Conservation (phyloP, 2,329 filamentous ascomycete species). For the Cercospora zeina region DNA sequence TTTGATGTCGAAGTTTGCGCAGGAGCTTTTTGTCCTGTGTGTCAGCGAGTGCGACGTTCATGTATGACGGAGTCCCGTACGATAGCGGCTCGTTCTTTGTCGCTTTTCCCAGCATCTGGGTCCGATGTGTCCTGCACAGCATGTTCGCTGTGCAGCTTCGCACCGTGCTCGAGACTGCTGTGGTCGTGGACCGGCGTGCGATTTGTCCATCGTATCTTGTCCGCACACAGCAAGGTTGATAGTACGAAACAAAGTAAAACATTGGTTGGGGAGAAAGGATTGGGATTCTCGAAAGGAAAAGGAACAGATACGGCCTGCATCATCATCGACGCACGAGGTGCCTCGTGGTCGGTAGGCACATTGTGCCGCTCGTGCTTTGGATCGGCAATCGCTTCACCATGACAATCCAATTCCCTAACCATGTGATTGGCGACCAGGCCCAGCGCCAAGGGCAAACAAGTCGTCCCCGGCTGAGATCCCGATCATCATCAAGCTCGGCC, state of each 20-base stretch:
- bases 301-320: background rate
- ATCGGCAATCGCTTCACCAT: constrained; percentile 3
- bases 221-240: background rate
- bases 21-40: constrained; percentile 61
- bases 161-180: background rate
- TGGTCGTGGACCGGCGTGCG: constrained; percentile 7
- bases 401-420: background rate
- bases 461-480: background rate
- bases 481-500: constrained; percentile 3
- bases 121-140: constrained; percentile 2
- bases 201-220: constrained; percentile 10
- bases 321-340: constrained; percentile 7
- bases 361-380: constrained; percentile 3
- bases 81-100: constrained; percentile 18
- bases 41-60: background rate
- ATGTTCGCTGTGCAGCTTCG: background rate
- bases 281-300: too few relatives aligned
- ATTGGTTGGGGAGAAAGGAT: too few relatives aligned
- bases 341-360: constrained; percentile 6
- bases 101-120: constrained; percentile 20
- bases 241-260: background rate
- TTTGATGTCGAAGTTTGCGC: constrained; percentile 60
- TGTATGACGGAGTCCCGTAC: background rate
- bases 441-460: background rate
- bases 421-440: constrained; percentile 2